Percentiles rank a stretch among this genome's conserved stretches.
phyloP scores from a whole-genome alignment of 2,329 filamentous ascomycete genomes.

The Epichloe baconii region DNA sequence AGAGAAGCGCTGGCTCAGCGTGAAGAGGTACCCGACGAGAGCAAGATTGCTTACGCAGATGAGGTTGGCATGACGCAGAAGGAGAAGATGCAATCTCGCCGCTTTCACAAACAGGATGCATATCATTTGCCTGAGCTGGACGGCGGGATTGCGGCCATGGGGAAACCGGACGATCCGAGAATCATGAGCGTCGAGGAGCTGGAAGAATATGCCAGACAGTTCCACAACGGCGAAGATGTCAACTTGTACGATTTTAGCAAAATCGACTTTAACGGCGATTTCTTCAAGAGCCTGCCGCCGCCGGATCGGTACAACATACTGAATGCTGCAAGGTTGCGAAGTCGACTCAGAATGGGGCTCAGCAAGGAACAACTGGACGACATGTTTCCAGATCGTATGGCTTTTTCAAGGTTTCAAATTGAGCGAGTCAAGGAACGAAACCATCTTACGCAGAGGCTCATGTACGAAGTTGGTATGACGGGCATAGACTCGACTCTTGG shows the following conservation, averaged over 20 bases:
- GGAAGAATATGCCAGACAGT: slow-evolving; percentile 86
- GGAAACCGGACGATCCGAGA: slow-evolving; percentile 77
- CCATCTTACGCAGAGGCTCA: slow-evolving; percentile 83
- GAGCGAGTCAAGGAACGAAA: slow-evolving; percentile 88
- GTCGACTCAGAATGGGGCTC: slow-evolving; percentile 83
- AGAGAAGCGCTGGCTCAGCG: slow-evolving; percentile 34
- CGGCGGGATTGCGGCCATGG: slow-evolving; percentile 70
- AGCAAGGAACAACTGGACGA: slow-evolving; percentile 90
- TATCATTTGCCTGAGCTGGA: slow-evolving; percentile 89
- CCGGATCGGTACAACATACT: slow-evolving; percentile 94
- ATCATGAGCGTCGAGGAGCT: slow-evolving; percentile 95
- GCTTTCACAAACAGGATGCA: slow-evolving; percentile 82
- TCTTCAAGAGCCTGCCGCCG: slow-evolving; percentile 82
- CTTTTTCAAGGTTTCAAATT: slow-evolving; percentile 91
- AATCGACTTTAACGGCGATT: slow-evolving; percentile 93
- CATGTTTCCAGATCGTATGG: slow-evolving; percentile 98
- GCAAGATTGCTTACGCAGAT: slow-evolving; percentile 77
- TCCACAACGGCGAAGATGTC: slow-evolving; percentile 84
- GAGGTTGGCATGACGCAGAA: slow-evolving; percentile 69
- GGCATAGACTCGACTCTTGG: slow-evolving; percentile 58
- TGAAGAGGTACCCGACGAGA: slow-evolving; percentile 52
- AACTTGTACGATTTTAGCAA: slow-evolving; percentile 93
- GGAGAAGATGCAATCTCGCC: slow-evolving; percentile 60
- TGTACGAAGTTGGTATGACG: slow-evolving; percentile 87
- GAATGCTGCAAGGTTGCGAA: slow-evolving; percentile 81